phyloP scores from a whole-genome alignment of 352 stramenopile species.

The Labyrinthula sp. region DNA sequence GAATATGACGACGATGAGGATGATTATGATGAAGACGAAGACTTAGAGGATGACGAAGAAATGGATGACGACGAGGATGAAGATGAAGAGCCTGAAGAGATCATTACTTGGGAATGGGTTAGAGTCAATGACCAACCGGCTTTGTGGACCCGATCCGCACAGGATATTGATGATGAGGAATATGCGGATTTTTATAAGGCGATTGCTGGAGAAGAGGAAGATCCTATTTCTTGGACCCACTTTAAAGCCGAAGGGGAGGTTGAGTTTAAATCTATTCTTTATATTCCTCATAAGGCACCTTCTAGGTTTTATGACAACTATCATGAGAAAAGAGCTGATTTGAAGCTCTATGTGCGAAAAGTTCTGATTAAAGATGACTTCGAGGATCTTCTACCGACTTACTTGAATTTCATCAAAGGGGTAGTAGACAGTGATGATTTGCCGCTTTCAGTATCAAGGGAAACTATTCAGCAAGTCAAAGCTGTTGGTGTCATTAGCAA shows the following conservation, averaged over 20 bases:
- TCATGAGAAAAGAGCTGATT: constrained; percentile 63
- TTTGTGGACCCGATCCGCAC: constrained; percentile 87
- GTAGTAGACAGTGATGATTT: constrained; percentile 97
- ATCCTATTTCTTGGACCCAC: constrained; percentile 87
- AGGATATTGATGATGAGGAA: constrained; percentile 88
- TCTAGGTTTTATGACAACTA: constrained; percentile 63
- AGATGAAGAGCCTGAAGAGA: constrained; percentile 63
- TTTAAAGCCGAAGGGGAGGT: constrained; percentile 98
- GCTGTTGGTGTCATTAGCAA: constrained; percentile 97
- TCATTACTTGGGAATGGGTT: constrained; percentile 80
- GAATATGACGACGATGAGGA: constrained; percentile 46
- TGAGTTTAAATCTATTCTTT: constrained; percentile 98
- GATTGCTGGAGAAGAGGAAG: constrained; percentile 61
- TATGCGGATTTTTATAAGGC: constrained; percentile 96
- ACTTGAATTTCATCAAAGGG: constrained; percentile 94
- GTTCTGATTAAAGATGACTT: constrained; percentile 96
- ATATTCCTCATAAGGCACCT: constrained; percentile 66
- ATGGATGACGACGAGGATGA: constrained; percentile 42
- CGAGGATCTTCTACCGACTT: constrained; percentile 85
- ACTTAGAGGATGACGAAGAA: constrained; percentile 38
- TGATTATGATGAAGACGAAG: constrained; percentile 50
- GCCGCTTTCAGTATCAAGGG: constrained; percentile 94
- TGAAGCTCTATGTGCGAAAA: constrained; percentile 95
- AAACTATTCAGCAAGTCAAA: constrained; percentile 97
- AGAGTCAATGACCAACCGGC: constrained; percentile 84